Evolutionary conservation across 305 asterid species (phyloP).

Genomic region (Fraxinus baroniana): DNA sequence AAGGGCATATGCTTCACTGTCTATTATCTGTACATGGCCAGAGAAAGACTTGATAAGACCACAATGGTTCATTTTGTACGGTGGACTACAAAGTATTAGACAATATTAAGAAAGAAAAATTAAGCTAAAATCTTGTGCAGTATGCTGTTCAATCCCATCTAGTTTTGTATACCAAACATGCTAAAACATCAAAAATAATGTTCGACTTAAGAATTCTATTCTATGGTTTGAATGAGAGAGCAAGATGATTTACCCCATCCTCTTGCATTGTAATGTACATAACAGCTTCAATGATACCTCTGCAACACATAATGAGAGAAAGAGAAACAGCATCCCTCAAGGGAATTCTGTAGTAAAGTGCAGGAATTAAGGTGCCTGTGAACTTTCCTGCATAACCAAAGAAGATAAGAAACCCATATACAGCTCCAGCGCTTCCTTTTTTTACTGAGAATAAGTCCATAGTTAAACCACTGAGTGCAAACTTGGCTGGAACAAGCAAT

Average conservation of each 20-base stretch:
- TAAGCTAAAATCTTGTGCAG: neutral
- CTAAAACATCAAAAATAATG: neutral
- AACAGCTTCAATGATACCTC: constrained; percentile 53
- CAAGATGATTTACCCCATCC: constrained; percentile 35
- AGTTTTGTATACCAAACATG: neutral
- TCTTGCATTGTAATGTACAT: constrained; percentile 38
- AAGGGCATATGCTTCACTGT: constrained; percentile 43
- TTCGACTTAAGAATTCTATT: neutral
- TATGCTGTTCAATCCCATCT: neutral
- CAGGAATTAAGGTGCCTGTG: constrained; percentile 32
- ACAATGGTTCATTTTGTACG: neutral
- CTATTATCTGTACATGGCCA: constrained; percentile 40
- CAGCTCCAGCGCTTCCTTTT: neutral
- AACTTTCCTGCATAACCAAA: constrained; percentile 44
- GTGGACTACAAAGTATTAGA: neutral
- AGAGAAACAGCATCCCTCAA: constrained; percentile 43
- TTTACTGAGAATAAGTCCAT: constrained; percentile 31
- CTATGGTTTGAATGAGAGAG: neutral
- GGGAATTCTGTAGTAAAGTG: constrained; percentile 36
- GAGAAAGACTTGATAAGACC: constrained; percentile 23
- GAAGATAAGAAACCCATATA: constrained; percentile 29
- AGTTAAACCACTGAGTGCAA: constrained; percentile 45
- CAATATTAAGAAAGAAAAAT: neutral
- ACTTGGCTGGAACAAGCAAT: constrained; percentile 60
- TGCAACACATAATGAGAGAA: constrained; percentile 58